These are phyloP conservation scores for Rhizoclosmatium globosum DNA, from an alignment of 192 early-diverging fungal genomes.

Conservation along the genomic window DNA sequence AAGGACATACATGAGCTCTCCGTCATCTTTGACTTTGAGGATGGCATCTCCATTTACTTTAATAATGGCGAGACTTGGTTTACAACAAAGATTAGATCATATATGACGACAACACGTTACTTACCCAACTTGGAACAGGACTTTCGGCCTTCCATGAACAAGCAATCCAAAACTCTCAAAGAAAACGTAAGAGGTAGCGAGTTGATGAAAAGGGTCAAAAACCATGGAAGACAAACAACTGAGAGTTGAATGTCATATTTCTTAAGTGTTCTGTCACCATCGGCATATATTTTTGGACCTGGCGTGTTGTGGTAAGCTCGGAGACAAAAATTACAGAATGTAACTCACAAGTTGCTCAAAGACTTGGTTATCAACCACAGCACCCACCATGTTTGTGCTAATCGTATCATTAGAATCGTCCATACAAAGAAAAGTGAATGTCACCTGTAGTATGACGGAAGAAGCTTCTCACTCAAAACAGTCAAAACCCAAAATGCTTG, in stretches of 20 bases:
- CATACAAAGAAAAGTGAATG: not conserved
- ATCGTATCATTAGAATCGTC: not conserved
- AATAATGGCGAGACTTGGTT: constrained; percentile 77
- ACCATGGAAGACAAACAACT: constrained; percentile 98
- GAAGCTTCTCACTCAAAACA: constrained; percentile 86
- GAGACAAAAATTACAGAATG: no score
- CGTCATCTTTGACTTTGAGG: constrained; percentile 65
- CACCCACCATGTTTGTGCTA: constrained; percentile 97
- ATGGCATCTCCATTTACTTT: constrained; percentile 85
- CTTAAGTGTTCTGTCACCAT: constrained; percentile 84
- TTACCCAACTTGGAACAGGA: constrained; percentile 93
- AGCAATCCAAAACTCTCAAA: constrained; percentile 91
- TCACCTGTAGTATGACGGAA: constrained; percentile 92
- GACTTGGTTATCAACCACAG: constrained; percentile 93
- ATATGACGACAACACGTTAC: constrained; percentile 22
- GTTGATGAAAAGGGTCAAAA: constrained; percentile 97
- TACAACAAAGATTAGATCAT: constrained; percentile 18
- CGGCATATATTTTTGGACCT: constrained; percentile 90
- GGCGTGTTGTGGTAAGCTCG: not conserved
- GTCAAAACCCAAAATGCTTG: constrained; percentile 97
- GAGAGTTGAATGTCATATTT: constrained; percentile 93
- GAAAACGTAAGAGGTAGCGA: constrained; percentile 92
- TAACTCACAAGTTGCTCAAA: constrained; percentile 85
- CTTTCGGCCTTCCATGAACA: constrained; percentile 97
- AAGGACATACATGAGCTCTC: constrained; percentile 59